phyloP scores from a whole-genome alignment of 352 stramenopile species.

The Albugo candida region DNA sequence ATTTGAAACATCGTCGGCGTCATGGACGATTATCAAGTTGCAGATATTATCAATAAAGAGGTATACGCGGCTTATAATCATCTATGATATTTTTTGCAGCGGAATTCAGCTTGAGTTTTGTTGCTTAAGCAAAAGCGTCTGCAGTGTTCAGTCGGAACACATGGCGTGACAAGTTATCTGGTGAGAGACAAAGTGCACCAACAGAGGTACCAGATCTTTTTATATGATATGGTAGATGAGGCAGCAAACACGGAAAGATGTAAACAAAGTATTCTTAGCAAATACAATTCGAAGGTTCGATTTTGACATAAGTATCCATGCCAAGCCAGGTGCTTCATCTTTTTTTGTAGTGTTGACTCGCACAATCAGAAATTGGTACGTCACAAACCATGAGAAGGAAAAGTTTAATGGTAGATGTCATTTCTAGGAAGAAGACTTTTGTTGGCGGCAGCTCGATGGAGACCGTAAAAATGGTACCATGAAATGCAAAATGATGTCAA shows the following conservation, averaged over 20 bases:
- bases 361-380: not conserved
- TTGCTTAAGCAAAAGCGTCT: constrained; percentile 15
- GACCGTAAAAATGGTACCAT: too few species aligned
- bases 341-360: not conserved
- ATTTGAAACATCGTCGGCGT: too few species aligned
- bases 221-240: not conserved
- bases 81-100: not conserved
- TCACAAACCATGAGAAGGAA: too few species aligned
- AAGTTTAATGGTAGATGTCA: too few species aligned
- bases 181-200: constrained; percentile 8
- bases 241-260: constrained; percentile 17
- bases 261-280: constrained; percentile 46
- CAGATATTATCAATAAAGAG: too few species aligned
- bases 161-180: constrained; percentile 30
- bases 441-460: too few species aligned
- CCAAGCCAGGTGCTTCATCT: constrained; percentile 3
- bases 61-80: not conserved
- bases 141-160: constrained; percentile 14
- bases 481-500: too few species aligned
- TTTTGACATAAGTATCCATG: not conserved
- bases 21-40: too few species aligned
- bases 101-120: not conserved
- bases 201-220: not conserved
- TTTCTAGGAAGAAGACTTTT: too few species aligned
- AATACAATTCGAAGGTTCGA: constrained; percentile 36